phyloP scores from a whole-genome alignment of 495 filamentous ascomycete species.

The Aspergillus asperescens region DNA sequence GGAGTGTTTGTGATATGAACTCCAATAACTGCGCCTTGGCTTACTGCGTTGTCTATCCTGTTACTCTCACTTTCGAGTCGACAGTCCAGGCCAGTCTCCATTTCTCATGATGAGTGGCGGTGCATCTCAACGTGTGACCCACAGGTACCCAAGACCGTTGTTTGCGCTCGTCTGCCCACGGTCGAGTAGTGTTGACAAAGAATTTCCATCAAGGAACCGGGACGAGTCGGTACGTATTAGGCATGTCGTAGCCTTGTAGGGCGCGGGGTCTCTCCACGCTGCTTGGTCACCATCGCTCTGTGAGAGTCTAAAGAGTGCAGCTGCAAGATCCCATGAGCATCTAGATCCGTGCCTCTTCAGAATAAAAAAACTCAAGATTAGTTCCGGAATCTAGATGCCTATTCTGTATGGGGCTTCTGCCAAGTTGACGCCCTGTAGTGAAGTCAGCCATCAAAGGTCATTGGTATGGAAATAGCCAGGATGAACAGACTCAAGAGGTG shows the following conservation, averaged over 20 bases:
- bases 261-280: neutral
- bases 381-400: slow-evolving; percentile 6
- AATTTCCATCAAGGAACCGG: too few species aligned
- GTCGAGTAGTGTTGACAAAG: too few species aligned
- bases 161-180: too few species aligned
- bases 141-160: neutral
- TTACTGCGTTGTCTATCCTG: too few species aligned
- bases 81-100: neutral
- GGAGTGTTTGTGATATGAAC: too few species aligned
- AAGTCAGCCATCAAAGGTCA: neutral
- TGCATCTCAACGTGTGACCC: neutral
- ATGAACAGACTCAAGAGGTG: neutral
- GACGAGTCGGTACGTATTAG: too few species aligned
- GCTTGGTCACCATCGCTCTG: neutral
- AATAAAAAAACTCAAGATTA: too few species aligned
- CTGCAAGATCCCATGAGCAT: neutral
- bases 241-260: neutral
- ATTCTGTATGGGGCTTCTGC: neutral
- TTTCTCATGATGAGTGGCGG: neutral
- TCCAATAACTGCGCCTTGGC: too few species aligned
- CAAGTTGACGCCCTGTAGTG: neutral
- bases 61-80: too few species aligned
- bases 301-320: neutral
- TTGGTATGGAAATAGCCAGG: neutral
- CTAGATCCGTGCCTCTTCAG: neutral